Base-by-base conservation (phyloP, 371 early-diverging fungal genomes). In the Rhizopus sp. region DNA sequence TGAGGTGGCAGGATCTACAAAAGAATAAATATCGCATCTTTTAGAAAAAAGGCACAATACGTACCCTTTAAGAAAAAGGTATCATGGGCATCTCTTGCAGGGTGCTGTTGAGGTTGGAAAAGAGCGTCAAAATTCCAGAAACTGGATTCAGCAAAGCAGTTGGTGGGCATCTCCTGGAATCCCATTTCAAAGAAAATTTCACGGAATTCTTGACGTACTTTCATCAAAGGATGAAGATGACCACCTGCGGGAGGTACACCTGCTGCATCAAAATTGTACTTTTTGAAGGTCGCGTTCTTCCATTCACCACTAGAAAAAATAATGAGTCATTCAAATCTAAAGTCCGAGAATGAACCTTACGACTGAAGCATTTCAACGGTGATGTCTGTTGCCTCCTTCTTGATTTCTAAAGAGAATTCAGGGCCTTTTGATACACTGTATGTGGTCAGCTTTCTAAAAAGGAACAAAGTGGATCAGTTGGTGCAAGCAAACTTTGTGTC, bases 111-210 rank as follows among this genome's bases (percentile, higher is more conserved):
- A 40, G 99, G 99, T 74, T 98, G 98, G 88, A 98, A 99, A 56
- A 99, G 90, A 32, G 98, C 93, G 75, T 99, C 99, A 76, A 99
- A 99, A 83, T 99, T 99, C 99, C 99, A 99, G 90, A 99, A 99
- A 68, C 98, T 95, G 46, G 93, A 92, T 74, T 99, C 99, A 57
- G 98, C 97, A 80, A 91, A 99, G 75, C 91, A 85, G 85, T 94
- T 94, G 57, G 99, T 97, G 37, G 96, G 93, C 99, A 99, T 99
- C 81, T 99, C 99, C 63, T 88, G 84, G 86, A 99, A 99, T 5
- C 98, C 98, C 81, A 99, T 91, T 75, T 99, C 99, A 76, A 99
- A 93, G 85, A 99, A 99, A 70, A 99, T 98, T 61, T 95, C 91
- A 56, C 98, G 89, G 86, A 99, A 97, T 78, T 99, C 99, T 66